Base-by-base conservation (phyloP, 129 eudicot species). In the Tanacetum coccineum region DNA sequence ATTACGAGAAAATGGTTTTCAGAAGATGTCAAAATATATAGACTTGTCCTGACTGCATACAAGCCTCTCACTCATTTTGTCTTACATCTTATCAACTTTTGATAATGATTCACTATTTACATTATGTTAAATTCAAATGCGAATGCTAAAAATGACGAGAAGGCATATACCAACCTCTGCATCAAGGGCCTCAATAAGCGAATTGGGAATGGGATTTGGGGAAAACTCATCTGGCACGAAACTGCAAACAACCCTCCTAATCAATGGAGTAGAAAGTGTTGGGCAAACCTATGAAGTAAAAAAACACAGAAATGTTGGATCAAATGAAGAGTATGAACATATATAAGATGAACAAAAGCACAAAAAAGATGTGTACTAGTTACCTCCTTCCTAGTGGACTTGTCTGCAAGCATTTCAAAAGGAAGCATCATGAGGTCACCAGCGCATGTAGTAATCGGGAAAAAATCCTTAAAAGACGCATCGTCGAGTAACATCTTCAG, bases 381-480 rank as follows among this genome's bases (percentile, higher is more conserved):
- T 54, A 88, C 98, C 89, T 93, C 98, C 76, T 82, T 88, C 68
- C 98, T 84, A 22, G 81, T 88, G 72, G 95, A 64, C 49, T 61
- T 56, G 65, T 93, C 96, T 26, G 80, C 86, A 65, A 93, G 95
- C 96, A 93, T 86, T 82, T 81, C 98, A 65, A 77, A 75, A 45
- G 99, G 99, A 68, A 93, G 95, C 99, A 93, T 93, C 99, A 93
- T 93, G 58, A 93, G 86, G 67, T 93, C 96, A 70, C 99, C 84
- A 93, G 70, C 10, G 95, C 92, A 77, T 86, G 90, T 42, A 93
- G 93, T 64, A 88, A 87, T 21, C 88, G 86, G 72, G n/a, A n/a
- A n/a, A n/a, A 93, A 93, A 26, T 92, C 84, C 76, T 84, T 88
- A 79, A 86, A 93, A 51, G 87, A 45, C 51, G 80, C 64, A 71